These are phyloP conservation scores for Boletus insuetus DNA, from an alignment of 768 basidiomycete genomes.

Conservation along the genomic window DNA sequence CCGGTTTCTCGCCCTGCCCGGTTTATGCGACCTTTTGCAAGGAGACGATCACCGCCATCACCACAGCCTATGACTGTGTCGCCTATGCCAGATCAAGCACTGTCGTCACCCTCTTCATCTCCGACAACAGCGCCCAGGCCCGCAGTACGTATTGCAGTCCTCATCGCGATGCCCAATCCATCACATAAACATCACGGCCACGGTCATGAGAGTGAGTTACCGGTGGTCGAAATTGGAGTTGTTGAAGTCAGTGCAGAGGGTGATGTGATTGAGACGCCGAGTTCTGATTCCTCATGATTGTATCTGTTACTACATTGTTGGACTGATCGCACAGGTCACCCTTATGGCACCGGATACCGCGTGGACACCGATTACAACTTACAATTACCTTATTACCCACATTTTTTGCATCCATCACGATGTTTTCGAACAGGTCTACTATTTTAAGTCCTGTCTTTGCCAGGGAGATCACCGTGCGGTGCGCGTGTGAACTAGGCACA, in stretches of 20 bases:
- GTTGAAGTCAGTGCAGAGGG: constrained; percentile 16
- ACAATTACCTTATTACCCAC: constrained; percentile 6
- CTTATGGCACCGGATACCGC: neutral
- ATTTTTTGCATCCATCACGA: neutral
- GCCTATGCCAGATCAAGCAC: neutral
- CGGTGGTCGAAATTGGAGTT: constrained; percentile 35
- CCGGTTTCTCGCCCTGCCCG: constrained; percentile 8
- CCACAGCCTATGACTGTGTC: constrained; percentile 6
- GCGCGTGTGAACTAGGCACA: constrained; percentile 1
- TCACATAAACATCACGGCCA: neutral
- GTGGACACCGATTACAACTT: neutral
- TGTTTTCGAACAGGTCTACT: neutral
- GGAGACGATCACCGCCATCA: constrained; percentile 12
- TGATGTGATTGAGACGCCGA: neutral
- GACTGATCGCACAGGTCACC: neutral
- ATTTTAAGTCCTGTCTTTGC: neutral
- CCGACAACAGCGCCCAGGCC: constrained; percentile 11
- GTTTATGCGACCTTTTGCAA: constrained; percentile 18
- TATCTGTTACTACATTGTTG: neutral
- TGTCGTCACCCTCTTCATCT: constrained; percentile 7
- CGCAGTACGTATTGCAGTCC: constrained; percentile 38
- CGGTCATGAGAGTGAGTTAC: constrained; percentile 25
- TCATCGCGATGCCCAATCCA: constrained; percentile 43
- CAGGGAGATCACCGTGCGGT: neutral
- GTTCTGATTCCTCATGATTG: constrained; percentile 9